A percentile compares a stretch with the other conserved stretches of the same genome.
Evolutionary conservation across 345 rosid genomes (phyloP).

Genomic region (Crucihimalaya himalaica): DNA sequence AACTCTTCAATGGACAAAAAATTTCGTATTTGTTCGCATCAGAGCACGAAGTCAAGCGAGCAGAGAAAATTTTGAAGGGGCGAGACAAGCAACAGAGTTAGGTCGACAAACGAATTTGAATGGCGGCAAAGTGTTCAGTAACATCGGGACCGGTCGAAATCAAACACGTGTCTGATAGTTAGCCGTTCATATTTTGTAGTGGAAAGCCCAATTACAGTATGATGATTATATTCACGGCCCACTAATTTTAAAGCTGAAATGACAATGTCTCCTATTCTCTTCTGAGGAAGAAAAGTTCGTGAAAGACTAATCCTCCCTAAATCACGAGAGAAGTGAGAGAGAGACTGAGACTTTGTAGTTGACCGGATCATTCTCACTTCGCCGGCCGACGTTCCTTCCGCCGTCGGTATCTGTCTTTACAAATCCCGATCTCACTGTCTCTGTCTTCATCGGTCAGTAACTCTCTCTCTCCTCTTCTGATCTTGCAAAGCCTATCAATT

Average conservation of each 20-base stretch:
- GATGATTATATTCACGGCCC: neutral
- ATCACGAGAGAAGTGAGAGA: constrained; percentile 29
- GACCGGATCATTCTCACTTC: constrained; percentile 38
- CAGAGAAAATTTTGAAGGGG: neutral
- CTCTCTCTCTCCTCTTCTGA: constrained; percentile 3
- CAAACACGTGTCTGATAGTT: neutral
- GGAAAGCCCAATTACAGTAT: neutral
- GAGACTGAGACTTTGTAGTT: constrained; percentile 41
- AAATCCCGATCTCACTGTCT: neutral
- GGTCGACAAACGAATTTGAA: constrained; percentile 2
- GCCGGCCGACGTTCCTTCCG: constrained; percentile 25
- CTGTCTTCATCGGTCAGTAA: neutral
- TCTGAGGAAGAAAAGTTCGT: neutral
- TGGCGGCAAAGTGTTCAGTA: constrained; percentile 23
- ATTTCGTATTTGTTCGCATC: neutral
- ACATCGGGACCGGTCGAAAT: neutral
- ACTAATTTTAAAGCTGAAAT: neutral
- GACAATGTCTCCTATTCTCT: neutral
- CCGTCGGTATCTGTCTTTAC: constrained; percentile 1
- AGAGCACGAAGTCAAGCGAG: neutral
- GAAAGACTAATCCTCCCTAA: constrained; percentile 28
- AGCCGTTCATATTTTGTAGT: neutral
- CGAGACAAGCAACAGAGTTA: neutral
- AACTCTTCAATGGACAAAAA: neutral
- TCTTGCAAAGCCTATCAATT: constrained; percentile 1